phyloP scores from a whole-genome alignment of 202 grass and related monocot species.

The Musa balbisiana region DNA sequence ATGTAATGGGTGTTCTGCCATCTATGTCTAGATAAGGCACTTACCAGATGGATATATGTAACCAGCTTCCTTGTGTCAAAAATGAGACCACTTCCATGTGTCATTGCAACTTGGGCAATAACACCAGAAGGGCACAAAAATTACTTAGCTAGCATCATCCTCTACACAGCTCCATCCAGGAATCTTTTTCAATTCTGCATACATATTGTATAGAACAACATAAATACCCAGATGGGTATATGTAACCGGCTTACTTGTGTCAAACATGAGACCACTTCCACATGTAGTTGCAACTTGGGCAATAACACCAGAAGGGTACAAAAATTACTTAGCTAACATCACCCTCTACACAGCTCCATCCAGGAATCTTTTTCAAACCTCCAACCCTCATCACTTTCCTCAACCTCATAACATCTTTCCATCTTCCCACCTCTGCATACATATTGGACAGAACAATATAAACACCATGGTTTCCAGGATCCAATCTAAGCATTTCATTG shows the following conservation, averaged over 20 bases:
- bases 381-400: constrained; percentile 45
- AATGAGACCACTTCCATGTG: no score
- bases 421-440: constrained; percentile 49
- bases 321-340: neutral
- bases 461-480: constrained; percentile 43
- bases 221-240: constrained; percentile 22
- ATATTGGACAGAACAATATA: constrained; percentile 66
- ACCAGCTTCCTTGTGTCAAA: no score
- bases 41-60: no score
- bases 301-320: neutral
- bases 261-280: no score
- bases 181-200: constrained; percentile 45
- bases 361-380: constrained; percentile 40
- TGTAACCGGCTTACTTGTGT: no score
- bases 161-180: constrained; percentile 34
- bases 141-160: neutral
- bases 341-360: constrained; percentile 28
- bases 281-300: no score
- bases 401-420: constrained; percentile 54
- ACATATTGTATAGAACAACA: constrained; percentile 62
- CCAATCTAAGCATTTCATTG: constrained; percentile 46
- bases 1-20: no score
- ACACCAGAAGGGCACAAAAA: no score
- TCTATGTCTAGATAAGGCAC: no score
- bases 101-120: no score